A percentile compares a stretch with the other conserved stretches of the same genome.
These are phyloP conservation scores for Hemileia vastatrix DNA, from an alignment of 1,284 basidiomycete genomes.

Conservation along the genomic window DNA sequence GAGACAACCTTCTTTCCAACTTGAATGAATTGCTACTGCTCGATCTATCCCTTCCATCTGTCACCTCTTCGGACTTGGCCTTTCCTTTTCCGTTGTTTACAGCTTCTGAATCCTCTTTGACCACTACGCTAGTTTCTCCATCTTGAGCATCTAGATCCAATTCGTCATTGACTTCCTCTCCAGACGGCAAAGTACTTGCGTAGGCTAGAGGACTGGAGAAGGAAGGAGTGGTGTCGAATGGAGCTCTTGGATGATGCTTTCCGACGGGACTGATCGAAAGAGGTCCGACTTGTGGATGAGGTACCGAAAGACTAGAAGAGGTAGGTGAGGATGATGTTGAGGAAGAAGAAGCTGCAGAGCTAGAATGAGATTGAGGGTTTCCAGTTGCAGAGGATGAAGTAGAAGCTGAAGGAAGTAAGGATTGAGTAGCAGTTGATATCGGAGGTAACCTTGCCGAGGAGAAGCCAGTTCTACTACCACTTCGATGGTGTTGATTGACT, in stretches of 20 bases:
- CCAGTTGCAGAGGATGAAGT: constrained; percentile 7
- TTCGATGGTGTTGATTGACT: no score
- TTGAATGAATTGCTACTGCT: neutral
- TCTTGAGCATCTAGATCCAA: constrained; percentile 11
- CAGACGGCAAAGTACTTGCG: constrained; percentile 31
- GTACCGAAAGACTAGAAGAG: neutral
- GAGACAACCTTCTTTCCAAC: neutral
- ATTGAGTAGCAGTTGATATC: no score
- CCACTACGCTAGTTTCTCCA: neutral
- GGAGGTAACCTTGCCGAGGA: no score
- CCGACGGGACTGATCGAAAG: constrained; percentile 4
- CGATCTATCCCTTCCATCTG: neutral
- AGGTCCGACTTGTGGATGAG: neutral
- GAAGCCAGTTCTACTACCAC: no score
- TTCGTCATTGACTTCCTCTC: constrained; percentile 27
- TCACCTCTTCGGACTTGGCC: neutral
- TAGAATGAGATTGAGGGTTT: constrained; percentile 17
- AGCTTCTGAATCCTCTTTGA: neutral
- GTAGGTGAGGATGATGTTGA: neutral
- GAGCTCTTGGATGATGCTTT: constrained; percentile 1
- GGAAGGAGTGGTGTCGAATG: constrained; percentile 32
- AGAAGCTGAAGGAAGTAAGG: no score
- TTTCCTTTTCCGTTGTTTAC: neutral
- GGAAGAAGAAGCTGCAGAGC: neutral
- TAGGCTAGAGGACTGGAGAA: constrained; percentile 41